A percentile compares a stretch with the other conserved stretches of the same genome.
Evolutionary conservation across 768 basidiomycete genomes (phyloP).

Genomic region (Kwoniella pini): DNA sequence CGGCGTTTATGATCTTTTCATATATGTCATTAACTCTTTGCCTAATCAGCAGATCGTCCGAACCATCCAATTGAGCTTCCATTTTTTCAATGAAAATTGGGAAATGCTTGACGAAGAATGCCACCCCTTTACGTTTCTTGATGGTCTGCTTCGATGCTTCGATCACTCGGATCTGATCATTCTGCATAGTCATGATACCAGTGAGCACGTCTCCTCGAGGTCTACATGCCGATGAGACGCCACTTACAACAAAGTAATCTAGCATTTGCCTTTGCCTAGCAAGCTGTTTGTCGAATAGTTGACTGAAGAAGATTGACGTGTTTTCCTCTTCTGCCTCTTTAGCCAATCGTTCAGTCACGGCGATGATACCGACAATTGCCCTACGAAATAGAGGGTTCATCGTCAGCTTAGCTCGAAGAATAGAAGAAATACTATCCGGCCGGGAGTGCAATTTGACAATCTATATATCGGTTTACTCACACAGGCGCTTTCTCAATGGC

Average conservation of each 20-base stretch:
- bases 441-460: too few relatives aligned
- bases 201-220: neutral
- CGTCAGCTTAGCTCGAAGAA: too few relatives aligned
- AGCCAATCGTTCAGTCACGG: slow-evolving; percentile 72
- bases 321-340: slow-evolving; percentile 76
- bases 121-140: slow-evolving; percentile 90
- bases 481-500: slow-evolving; percentile 73
- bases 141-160: slow-evolving; percentile 87
- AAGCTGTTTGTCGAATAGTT: slow-evolving; percentile 78
- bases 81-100: slow-evolving; percentile 80
- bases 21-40: slow-evolving; percentile 76
- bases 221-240: neutral
- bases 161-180: slow-evolving; percentile 80
- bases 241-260: slow-evolving; percentile 62
- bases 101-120: slow-evolving; percentile 89
- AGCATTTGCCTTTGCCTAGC: slow-evolving; percentile 71
- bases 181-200: slow-evolving; percentile 58
- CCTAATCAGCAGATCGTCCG: slow-evolving; percentile 67
- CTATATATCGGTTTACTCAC: slow-evolving; percentile 60
- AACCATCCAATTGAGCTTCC: slow-evolving; percentile 77
- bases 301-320: slow-evolving; percentile 67
- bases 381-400: too few relatives aligned
- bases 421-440: too few relatives aligned
- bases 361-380: slow-evolving; percentile 80
- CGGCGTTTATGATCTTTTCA: slow-evolving; percentile 80